Evolutionary conservation across 2,329 filamentous ascomycete species (phyloP), one percentile per base, ranked within the genome.

Genomic region (Boeremia exigua): DNA sequence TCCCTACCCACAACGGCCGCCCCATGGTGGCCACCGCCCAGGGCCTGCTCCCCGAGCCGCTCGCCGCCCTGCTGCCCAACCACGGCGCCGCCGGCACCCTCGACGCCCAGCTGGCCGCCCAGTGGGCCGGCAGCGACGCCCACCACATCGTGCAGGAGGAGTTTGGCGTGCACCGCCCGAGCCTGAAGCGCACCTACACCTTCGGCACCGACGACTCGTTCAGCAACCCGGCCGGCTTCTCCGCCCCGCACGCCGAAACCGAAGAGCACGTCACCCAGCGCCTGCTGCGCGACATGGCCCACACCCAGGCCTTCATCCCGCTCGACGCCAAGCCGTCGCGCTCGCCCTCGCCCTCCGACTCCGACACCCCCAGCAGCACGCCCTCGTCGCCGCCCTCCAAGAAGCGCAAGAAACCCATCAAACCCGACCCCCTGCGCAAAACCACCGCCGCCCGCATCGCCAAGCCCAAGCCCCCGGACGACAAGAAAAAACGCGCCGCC

Each of bases 131-230:
- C 12, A 63, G 51, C 52, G 63, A 67, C 30, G 57, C 54, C 5
- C 64, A 66, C 25, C 59, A 61, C 32, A 44, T 40, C 3, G 61
- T 65, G 23, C 55, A 66, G 3, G 50, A 63, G 7, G 61, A 67
- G 23, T 63, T 65, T 17, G 60, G 46, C 4, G 40, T 61, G 14
- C 56, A 54, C 29, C 62, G 62, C 33, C 56, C 63, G 0, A 56
- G 37, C 11, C 42, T 74, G n/a, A 72, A 71, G 55, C 56, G 69
- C 34, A 60, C 69, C 8, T 75, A 74, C 32, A 71, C 69, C 0
- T 75, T 74, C 47, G 73, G 73, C 23, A 75, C 72, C 1, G 73
- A 76, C 52, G 66, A 65, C 43, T 65, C 69, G 6, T 76, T 76
- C 64, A 71, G 68, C 45, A 71, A 71, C 48, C 60, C 63, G 1